phyloP scores from a whole-genome alignment of 768 basidiomycete species.

The Xerocomellus chrysenteron region DNA sequence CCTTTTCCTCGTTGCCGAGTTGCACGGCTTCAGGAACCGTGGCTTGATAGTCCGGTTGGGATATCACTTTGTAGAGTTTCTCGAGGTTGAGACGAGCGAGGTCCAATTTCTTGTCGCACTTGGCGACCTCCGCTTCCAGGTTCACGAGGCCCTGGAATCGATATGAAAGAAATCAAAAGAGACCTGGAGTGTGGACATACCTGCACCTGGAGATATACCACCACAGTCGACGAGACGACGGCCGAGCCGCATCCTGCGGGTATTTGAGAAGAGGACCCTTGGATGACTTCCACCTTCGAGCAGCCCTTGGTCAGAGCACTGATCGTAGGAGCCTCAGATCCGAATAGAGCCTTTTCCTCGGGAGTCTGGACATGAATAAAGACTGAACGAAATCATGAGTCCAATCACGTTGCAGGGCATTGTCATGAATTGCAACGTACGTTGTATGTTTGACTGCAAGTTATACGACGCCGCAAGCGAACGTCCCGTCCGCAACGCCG shows the following conservation, averaged over 20 bases:
- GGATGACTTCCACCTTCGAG: conserved; percentile 70
- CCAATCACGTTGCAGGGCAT: neutral
- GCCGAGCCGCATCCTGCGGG: conserved; percentile 81
- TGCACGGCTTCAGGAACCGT: conserved; percentile 81
- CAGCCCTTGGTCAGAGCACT: conserved; percentile 85
- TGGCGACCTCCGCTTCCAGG: conserved; percentile 81
- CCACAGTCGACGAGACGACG: conserved; percentile 71
- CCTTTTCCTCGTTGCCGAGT: conserved; percentile 77
- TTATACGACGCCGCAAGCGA: conserved; percentile 73
- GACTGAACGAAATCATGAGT: conserved; percentile 38
- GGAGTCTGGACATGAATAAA: conserved; percentile 71
- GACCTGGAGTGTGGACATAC: conserved; percentile 41
- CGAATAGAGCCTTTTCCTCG: conserved; percentile 63
- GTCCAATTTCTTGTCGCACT: conserved; percentile 87
- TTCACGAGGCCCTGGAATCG: conserved; percentile 79
- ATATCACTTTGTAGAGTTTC: conserved; percentile 73
- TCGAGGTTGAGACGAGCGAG: conserved; percentile 65
- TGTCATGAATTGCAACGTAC: neutral
- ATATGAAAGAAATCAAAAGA: neutral
- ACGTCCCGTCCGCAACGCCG: conserved; percentile 60
- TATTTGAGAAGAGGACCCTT: conserved; percentile 56
- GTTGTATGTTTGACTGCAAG: conserved; percentile 69
- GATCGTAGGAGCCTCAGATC: conserved; percentile 73
- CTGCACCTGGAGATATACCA: conserved; percentile 82
- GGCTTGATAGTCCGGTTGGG: conserved; percentile 72